Evolutionary conservation across 768 basidiomycete species (phyloP), one percentile per base, ranked within the genome.

Genomic region (Termitomyces sp.): DNA sequence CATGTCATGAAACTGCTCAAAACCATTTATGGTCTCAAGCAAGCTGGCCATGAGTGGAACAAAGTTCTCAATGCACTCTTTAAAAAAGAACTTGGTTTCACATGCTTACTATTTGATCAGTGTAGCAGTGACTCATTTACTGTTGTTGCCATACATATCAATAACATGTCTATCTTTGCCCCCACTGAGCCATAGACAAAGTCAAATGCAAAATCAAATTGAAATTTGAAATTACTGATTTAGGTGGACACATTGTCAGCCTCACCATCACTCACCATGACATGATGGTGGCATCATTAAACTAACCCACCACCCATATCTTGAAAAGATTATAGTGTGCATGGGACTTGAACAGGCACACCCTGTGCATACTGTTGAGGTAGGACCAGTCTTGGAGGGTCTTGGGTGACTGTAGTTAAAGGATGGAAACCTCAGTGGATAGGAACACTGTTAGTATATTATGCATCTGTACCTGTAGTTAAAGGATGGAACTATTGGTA

Each of bases 1-100:
- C 7, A 2, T 18, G 16, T 28, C 8, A 71, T 28, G 32, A 44
- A 45, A 1, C 63, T 77, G 0, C 47, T 60, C 0, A 60, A 66
- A 8, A 63, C 68, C 0, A 58, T 82, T 5, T 80, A 81, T 53
- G 72, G 79, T 0, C 68, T 79, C 5, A 69, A 70, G 44, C 69
- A 71, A 48, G 59, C 71, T 4, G 64, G 68, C 3, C 60, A 63
- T 24, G 61, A 65, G 3, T 73, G 67, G 70, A 67, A 72, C 54
- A 46, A 59, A 4, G 60, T 70, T 28, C 57, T 70, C 5, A 61
- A 70, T 50, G 30, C 10, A 3, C 44, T 57, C 7, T 56, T 71
- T 22, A n/a, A n/a, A n/a, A 22, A 28, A 0, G 32, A 60, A 16
- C 26, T 67, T 0, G 61, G 62, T n/a, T 71, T 66, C 44, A 57